Evolutionary conservation across 345 rosid genomes (phyloP).

Genomic region (Abelmoschus esculentus): DNA sequence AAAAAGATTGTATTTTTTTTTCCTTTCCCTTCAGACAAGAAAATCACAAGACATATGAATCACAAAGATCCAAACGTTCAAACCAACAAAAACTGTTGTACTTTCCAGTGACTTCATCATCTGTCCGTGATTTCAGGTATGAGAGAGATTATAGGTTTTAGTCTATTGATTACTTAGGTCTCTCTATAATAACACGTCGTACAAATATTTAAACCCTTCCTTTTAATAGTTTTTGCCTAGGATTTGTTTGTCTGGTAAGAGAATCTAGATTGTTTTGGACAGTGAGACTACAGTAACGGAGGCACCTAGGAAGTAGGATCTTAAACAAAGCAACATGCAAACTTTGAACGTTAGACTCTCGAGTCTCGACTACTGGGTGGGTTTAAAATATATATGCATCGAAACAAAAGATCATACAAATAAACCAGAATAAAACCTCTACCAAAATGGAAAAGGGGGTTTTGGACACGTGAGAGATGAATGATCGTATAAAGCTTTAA

Average conservation of each 20-base stretch:
- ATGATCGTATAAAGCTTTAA: rapidly evolving
- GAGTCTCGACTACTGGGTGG: no score
- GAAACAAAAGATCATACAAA: no score
- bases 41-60: conserved; percentile 23
- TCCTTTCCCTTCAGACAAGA: not conserved
- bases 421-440: no score
- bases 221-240: no score
- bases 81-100: conserved; percentile 20
- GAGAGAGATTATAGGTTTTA: not conserved
- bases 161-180: not conserved
- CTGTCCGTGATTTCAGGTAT: conserved; percentile 30
- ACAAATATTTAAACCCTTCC: not conserved
- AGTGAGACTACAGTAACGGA: not conserved
- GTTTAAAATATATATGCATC: no score
- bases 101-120: conserved; percentile 18
- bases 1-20: no score
- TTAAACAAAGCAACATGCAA: not conserved
- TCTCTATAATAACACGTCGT: not conserved
- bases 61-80: conserved; percentile 19
- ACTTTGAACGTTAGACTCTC: not conserved
- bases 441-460: no score
- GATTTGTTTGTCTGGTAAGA: not conserved
- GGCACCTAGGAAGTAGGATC: not conserved
- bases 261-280: not conserved
- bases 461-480: no score